Evolutionary conservation across 768 basidiomycete species (phyloP), one percentile per base, ranked within the genome.

Genomic region (Pholiota molesta): DNA sequence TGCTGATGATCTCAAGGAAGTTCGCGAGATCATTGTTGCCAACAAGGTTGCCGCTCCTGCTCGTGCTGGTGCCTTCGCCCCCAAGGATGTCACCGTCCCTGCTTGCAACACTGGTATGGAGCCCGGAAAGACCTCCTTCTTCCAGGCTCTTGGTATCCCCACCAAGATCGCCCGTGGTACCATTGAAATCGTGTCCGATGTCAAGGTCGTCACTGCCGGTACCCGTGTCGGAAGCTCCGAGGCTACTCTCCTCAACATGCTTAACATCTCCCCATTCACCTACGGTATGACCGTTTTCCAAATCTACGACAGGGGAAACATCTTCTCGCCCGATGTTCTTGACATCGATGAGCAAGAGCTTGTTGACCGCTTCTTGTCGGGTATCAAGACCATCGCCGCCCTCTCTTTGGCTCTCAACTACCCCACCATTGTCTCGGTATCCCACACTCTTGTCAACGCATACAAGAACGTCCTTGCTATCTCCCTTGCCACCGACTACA

Each of bases 121-220:
- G 78, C 97, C 97, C 71, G 97, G 97, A 73, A 99, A 99, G 86
- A 99, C 97, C 64, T 97, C 97, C 71, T 99, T 99, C 94, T 99
- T 99, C 94, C 97, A 99, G 85, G 97, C 97, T 61, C 90, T 99
- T 74, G 90, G 92, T 83, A 96, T 99, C 79, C 97, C 97, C 52
- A 99, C 97, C 78, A 99, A 99, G 88, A 99, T 99, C 68, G 96
- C 97, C 55, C 92, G 97, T 89, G 97, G 97, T 85, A 99, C 97
- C 59, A 99, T 99, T 71, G 97, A 99, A 94, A 99, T 99, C 75
- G 94, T 97, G 63, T 86, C 89, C 66, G 96, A 99, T 73, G 90
- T 99, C 74, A 90, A 96, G 81, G 96, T 99, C 82, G 94, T 99
- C 73, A 79, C 80, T 51, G 93, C 89, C 58, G 96, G 96, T 63